Evolutionary conservation across 441 rosid species (phyloP), one percentile per base, ranked within the genome.

Genomic region (Gossypium trilobum): DNA sequence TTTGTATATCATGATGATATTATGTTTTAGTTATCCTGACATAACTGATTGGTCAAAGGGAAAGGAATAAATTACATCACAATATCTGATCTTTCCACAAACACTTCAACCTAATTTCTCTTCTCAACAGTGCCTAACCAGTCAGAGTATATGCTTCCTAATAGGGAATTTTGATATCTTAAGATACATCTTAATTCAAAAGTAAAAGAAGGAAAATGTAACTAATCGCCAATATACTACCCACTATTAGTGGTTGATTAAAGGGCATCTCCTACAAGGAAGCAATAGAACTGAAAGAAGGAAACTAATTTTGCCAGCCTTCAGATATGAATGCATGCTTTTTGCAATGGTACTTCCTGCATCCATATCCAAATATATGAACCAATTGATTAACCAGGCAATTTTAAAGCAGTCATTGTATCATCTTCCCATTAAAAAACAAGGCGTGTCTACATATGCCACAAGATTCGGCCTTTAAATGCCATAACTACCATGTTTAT

Each of bases 251-350:
- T 14, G 46, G 25, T 61, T 10, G 1, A 31, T n/a, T 10, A 61
- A 31, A 61, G 66, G 39, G 46, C 9, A 14, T 14, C 46, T 39
- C 11, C 20, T 31, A 31, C 46, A 16, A 61, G 22, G 7, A 31
- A 16, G 13, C n/a, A 61, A 16, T 33, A 33, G 23, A 61, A 61
- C 48, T 33, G 25, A 61, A 33, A 44, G n/a, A 3, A n/a, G 67
- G 67, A 33, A 61, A 16, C 33, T 36, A n/a, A 65, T 44, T 65
- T 65, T 65, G 22, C 54, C 48, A 65, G 55, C 55, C 56, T 13
- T 44, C 55, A 22, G 36, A 65, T 65, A 65, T 22, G 70, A 65
- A 65, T 46, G 70, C 70, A 65, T 65, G 11, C 70, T 44, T 8
- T 65, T 65, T 44, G 36, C 70, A 65, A 23, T 22, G 48, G 20